These are phyloP conservation scores for Nakazawaea holstii DNA, from an alignment of 805 yeast genomes.

Conservation along the genomic window DNA sequence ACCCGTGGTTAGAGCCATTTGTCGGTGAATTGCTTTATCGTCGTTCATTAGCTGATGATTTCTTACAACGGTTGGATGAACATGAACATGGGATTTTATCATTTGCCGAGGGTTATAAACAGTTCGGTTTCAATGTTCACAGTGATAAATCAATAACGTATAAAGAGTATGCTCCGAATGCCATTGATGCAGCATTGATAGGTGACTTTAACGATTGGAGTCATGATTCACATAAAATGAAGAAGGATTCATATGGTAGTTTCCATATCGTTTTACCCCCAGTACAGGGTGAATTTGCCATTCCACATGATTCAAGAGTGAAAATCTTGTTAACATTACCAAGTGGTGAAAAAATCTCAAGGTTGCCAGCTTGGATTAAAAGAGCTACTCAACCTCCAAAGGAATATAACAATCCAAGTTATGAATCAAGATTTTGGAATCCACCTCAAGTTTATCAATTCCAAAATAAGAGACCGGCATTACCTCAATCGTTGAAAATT, in stretches of 20 bases:
- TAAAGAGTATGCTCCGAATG: conserved; percentile 91
- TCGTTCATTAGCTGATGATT: conserved; percentile 57
- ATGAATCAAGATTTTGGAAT: conserved; percentile 93
- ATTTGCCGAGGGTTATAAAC: conserved; percentile 72
- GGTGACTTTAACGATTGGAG: conserved; percentile 94
- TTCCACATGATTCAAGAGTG: conserved; percentile 77
- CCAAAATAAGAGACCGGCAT: conserved; percentile 58
- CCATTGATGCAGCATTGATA: conserved; percentile 63
- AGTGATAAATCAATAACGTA: conserved; percentile 51
- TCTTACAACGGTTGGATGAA: conserved; percentile 50
- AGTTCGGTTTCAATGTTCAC: conserved; percentile 72
- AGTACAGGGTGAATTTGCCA: conserved; percentile 47
- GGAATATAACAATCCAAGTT: conserved; percentile 41
- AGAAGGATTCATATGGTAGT: conserved; percentile 62
- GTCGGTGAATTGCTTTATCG: conserved; percentile 64
- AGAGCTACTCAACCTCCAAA: conserved; percentile 75
- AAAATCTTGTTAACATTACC: conserved; percentile 63
- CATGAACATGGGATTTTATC: conserved; percentile 60
- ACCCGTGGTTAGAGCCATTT: conserved; percentile 85
- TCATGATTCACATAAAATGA: conserved; percentile 47
- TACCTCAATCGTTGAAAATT: conserved; percentile 56
- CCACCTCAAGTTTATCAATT: conserved; percentile 56
- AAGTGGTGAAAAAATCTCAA: conserved; percentile 64
- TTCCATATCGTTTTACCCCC: conserved; percentile 63
- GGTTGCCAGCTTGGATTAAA: conserved; percentile 86